Evolutionary conservation across 331 rosid species (phyloP).

Genomic region (Pyracantha coccinea): DNA sequence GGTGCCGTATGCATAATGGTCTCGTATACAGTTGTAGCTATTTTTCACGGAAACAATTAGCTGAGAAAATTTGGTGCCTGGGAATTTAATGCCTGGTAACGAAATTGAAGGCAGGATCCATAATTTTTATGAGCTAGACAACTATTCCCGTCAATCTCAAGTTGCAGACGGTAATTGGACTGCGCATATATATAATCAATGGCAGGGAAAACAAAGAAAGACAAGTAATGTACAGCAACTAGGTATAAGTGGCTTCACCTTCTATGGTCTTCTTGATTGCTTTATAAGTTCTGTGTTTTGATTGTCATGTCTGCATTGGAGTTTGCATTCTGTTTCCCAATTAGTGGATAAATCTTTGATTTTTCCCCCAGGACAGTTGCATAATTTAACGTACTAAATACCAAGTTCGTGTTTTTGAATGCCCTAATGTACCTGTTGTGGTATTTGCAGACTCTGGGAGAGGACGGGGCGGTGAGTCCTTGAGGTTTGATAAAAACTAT

Average conservation of each 20-base stretch:
- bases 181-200: slow-evolving; percentile 20
- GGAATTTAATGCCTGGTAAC: slow-evolving; percentile 38
- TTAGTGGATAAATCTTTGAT: neutral
- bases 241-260: slow-evolving; percentile 13
- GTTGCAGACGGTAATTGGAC: slow-evolving; percentile 22
- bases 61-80: slow-evolving; percentile 19
- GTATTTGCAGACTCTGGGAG: slow-evolving; percentile 26
- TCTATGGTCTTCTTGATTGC: neutral
- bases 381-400: neutral
- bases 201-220: slow-evolving; percentile 18
- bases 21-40: neutral
- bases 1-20: neutral
- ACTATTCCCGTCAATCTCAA: slow-evolving; percentile 22
- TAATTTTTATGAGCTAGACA: slow-evolving; percentile 20
- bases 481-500: slow-evolving; percentile 15
- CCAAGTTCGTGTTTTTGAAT: neutral
- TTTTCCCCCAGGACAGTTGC: neutral
- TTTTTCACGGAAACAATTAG: slow-evolving; percentile 2
- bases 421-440: neutral
- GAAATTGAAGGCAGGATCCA: slow-evolving; percentile 39
- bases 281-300: neutral
- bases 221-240: slow-evolving; percentile 12
- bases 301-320: neutral
- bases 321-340: neutral
- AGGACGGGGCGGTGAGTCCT: slow-evolving; percentile 18